Conservation (phyloP, 75 land plant genomes). For the Ceratopteris richardii region DNA sequence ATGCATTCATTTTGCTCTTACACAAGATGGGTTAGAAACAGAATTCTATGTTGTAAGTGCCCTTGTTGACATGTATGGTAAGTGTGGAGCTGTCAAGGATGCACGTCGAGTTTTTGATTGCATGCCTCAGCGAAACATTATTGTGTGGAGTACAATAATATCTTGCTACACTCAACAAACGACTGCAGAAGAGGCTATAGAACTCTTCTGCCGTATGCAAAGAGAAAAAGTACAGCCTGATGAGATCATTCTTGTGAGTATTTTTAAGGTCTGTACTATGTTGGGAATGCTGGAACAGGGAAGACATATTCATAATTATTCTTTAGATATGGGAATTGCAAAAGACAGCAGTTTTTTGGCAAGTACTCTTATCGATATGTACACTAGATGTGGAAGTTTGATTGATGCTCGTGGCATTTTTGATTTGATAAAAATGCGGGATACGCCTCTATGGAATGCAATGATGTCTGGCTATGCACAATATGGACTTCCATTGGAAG, state of each 20-base stretch:
- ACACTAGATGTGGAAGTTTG: conserved; percentile 13
- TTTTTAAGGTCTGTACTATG: conserved; percentile 5
- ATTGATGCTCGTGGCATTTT: conserved; percentile 2
- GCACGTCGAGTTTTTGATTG: conserved; percentile 4
- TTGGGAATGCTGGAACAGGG: conserved; percentile 7
- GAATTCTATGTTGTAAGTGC: conserved; percentile 10
- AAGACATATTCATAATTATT: background rate
- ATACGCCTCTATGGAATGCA: conserved; percentile 12
- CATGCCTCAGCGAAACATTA: conserved; percentile 7
- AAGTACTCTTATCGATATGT: conserved; percentile 14
- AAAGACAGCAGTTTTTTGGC: background rate
- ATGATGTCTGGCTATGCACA: conserved; percentile 12
- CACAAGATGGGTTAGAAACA: conserved; percentile 2
- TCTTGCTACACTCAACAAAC: conserved; percentile 7
- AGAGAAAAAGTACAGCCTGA: conserved; percentile 1
- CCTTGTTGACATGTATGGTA: conserved; percentile 17
- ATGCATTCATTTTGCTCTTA: background rate
- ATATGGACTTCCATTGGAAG: conserved; percentile 7
- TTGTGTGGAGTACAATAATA: conserved; percentile 12
- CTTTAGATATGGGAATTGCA: background rate
- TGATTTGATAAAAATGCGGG: background rate
- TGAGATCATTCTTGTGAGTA: conserved; percentile 10
- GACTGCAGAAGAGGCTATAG: conserved; percentile 2
- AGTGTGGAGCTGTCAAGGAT: conserved; percentile 6
- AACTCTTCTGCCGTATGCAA: conserved; percentile 12